phyloP scores from a whole-genome alignment of 805 yeast genomes.

The Blastobotrys robertii region DNA sequence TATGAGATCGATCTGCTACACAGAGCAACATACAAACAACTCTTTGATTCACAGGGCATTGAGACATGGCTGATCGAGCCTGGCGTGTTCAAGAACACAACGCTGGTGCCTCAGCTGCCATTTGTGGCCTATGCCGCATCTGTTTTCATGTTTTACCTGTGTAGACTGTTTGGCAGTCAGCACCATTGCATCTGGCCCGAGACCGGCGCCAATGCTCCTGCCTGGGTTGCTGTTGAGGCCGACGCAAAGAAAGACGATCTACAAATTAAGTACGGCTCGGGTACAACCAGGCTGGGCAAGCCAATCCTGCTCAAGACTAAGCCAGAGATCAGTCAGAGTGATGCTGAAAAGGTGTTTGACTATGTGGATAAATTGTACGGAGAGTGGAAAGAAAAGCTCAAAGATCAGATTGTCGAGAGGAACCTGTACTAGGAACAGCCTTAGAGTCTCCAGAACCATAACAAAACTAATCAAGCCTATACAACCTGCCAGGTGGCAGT shows the following conservation, averaged over 20 bases:
- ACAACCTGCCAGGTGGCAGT: no score
- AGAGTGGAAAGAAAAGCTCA: slow-evolving; percentile 69
- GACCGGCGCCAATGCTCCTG: slow-evolving; percentile 81
- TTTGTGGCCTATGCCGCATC: slow-evolving; percentile 76
- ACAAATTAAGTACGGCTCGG: slow-evolving; percentile 62
- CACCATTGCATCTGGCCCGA: slow-evolving; percentile 88
- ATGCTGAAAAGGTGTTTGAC: slow-evolving; percentile 53
- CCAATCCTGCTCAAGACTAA: slow-evolving; percentile 45
- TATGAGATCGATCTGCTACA: slow-evolving; percentile 78
- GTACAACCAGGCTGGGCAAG: slow-evolving; percentile 51
- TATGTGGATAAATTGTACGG: slow-evolving; percentile 47
- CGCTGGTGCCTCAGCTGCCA: slow-evolving; percentile 68
- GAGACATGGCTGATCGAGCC: slow-evolving; percentile 81
- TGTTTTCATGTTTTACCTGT: slow-evolving; percentile 73
- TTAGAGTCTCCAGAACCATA: no score
- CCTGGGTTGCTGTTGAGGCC: slow-evolving; percentile 50
- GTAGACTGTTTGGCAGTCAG: slow-evolving; percentile 72
- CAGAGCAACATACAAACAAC: slow-evolving; percentile 48
- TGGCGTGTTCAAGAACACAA: slow-evolving; percentile 81
- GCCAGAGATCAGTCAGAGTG: slow-evolving; percentile 26
- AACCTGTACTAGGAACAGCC: slow-evolving; percentile 10
- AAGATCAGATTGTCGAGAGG: slow-evolving; percentile 57
- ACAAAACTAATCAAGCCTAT: no score
- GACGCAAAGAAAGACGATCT: slow-evolving; percentile 40
- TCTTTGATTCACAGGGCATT: slow-evolving; percentile 43